Base-by-base conservation (phyloP, 108 stramenopile species). In the Nitzschia palea region DNA sequence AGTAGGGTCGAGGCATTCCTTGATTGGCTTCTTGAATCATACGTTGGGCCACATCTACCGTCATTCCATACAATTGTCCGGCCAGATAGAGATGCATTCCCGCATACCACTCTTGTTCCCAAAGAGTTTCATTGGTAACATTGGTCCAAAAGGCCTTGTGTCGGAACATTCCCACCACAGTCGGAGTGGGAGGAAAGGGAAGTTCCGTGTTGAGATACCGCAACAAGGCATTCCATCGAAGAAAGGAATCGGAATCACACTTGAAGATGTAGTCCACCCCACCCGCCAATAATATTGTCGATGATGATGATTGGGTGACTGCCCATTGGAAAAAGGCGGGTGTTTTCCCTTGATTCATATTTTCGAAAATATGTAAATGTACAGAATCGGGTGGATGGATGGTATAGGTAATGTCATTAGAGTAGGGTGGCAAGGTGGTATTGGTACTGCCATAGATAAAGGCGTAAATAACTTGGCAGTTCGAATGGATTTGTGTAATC, bases 341-440 rank as follows among this genome's bases (percentile, higher is more conserved):
- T 20, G 67, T 65, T 68, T 82, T 82, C 22, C 80, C 80, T n/a
- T 82, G 65, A 52, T 82, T 82, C 80, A 82, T 82, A 62, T 77
- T 77, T 64, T 82, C 80, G 18, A 62, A 51, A 45, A 47, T 60
- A 42, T 60, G 40, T 14, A 60, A 26, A 4, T n/a, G 8, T 4
- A 4, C n/a, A 18, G 18, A 18, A 4, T 8, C n/a, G 47, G 9
- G 8, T 4, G 15, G 4, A 18, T 48, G 15, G 4, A 48, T 20
- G 8, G 47, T 48, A 12, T 20, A 48, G 37, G 37, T 6, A 12
- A 6, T 6, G 18, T 55, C 30, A n/a, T 32, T n/a, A n/a, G n/a
- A n/a, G n/a, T 72, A 58, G 3, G 74, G 53, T 12, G 74, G 66
- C 12, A 64, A 70, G 30, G 65, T 40, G 4, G 27, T 12, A 51